Percentiles rank a stretch among this genome's conserved stretches.
Conservation (phyloP, 2,329 filamentous ascomycete species). For the Colletotrichum tanaceti region DNA sequence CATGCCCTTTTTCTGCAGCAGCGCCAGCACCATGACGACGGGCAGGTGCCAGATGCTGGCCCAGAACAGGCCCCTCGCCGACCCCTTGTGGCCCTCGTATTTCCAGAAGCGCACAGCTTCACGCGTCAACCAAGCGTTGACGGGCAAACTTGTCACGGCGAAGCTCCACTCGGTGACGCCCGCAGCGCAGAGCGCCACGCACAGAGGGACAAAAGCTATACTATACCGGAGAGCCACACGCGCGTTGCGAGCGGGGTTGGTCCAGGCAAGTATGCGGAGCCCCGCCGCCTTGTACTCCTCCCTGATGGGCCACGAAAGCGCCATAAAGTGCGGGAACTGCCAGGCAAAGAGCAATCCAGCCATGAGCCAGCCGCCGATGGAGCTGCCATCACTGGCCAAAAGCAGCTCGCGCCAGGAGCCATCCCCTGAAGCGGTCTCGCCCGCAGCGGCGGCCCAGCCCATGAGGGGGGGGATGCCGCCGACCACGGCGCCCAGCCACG, state of each 20-base stretch:
- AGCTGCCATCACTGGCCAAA: constrained; percentile 71
- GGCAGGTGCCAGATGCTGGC: constrained; percentile 97
- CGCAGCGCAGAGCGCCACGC: constrained; percentile 79
- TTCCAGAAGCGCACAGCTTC: constrained; percentile 87
- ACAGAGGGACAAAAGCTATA: constrained; percentile 86
- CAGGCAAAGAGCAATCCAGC: constrained; percentile 88
- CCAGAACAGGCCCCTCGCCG: constrained; percentile 90
- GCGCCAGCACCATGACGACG: constrained; percentile 86
- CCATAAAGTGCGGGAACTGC: constrained; percentile 99
- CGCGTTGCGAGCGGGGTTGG: constrained; percentile 85
- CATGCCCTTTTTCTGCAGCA: constrained; percentile 93
- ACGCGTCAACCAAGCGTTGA: constrained; percentile 87
- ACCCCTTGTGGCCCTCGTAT: constrained; percentile 80
- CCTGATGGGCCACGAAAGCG: constrained; percentile 86
- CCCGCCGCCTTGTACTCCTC: constrained; percentile 85
- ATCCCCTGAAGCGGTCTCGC: constrained; percentile 81
- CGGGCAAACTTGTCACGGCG: constrained; percentile 79
- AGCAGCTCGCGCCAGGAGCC: constrained; percentile 83
- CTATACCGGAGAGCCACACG: constrained; percentile 91
- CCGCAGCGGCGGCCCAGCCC: constrained; percentile 97
- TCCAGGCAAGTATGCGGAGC: constrained; percentile 83
- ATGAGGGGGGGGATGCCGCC: constrained; percentile 95
- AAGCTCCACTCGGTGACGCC: constrained; percentile 90
- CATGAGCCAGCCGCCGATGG: constrained; percentile 86
- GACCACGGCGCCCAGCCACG: constrained; percentile 93